Evolutionary conservation across 768 basidiomycete genomes (phyloP), one percentile per base, ranked within the genome.

Genomic region (Fibroporia radiculosa): DNA sequence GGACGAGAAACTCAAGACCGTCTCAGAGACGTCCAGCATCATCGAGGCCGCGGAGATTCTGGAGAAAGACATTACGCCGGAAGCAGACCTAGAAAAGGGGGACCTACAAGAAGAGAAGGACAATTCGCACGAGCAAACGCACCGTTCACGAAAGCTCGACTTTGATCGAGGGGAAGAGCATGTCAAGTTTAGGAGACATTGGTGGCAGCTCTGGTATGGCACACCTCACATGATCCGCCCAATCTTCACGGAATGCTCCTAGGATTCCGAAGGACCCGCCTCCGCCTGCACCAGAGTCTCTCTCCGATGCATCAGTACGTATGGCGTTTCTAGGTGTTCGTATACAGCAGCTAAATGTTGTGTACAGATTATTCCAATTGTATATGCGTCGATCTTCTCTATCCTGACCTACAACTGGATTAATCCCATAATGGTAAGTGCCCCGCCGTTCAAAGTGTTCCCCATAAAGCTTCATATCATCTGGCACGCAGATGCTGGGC

Each of bases 371-470:
- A 80, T 77, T 26, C 85, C 87, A 0, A 59, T 84, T 13, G 74
- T 70, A 0, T 62, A 64, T 13, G 80, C 81, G 3, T 82, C 74
- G 24, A 56, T 80, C 18, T 56, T 85, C 36, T 77, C 78, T 13
- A 62, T 74, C 25, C 62, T 87, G 31, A 80, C 80, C 0, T 87
- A 77, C 56, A 56, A 69, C 28, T 87, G 83, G 79, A 75, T 87
- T 26, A 73, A 71, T 2, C 75, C 74, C 1, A 63, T 80, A 16
- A 77, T 78, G 75, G 76, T 71, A 12, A 22, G 31, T 36, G 29
- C 24, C 23, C 4, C 19, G 32, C 39, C 35, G 13, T 32, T 41
- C 44, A 12, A 31, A 10, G 29, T 31, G 6, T 19, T 27, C 46
- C 19, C 28, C 13, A 35, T 8, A n/a, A n/a, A 8, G 29, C 29